Evolutionary conservation across 345 rosid species (phyloP).

Genomic region (Salix dunnii): DNA sequence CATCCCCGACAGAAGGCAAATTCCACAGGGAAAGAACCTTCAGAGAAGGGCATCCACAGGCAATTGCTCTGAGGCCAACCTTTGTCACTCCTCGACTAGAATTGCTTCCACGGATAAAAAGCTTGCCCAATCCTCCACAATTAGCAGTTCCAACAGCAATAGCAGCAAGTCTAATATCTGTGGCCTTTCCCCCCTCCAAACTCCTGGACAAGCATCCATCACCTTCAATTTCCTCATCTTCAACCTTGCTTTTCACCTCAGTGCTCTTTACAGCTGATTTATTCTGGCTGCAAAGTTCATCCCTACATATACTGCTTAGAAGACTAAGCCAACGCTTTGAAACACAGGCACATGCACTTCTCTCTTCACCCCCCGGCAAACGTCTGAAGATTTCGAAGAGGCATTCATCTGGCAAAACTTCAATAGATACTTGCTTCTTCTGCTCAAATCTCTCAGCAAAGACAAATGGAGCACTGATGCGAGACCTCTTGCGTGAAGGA

Average conservation of each 20-base stretch:
- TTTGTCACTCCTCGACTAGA: constrained; percentile 53
- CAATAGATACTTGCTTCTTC: constrained; percentile 56
- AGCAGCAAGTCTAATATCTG: constrained; percentile 80
- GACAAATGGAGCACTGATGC: constrained; percentile 63
- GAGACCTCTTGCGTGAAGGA: constrained; percentile 72
- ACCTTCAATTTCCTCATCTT: constrained; percentile 38
- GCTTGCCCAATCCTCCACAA: constrained; percentile 83
- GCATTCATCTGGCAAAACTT: constrained; percentile 88
- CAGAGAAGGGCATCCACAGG: constrained; percentile 73
- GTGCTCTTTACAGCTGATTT: constrained; percentile 15
- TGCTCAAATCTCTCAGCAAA: constrained; percentile 51
- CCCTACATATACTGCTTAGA: constrained; percentile 57
- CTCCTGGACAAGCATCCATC: constrained; percentile 71
- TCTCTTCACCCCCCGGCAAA: constrained; percentile 64
- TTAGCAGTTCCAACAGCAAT: constrained; percentile 81
- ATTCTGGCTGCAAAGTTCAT: constrained; percentile 42
- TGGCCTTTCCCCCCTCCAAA: constrained; percentile 88
- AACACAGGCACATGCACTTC: constrained; percentile 75
- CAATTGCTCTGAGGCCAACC: constrained; percentile 66
- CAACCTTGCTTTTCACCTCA: constrained; percentile 18
- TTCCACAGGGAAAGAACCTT: constrained; percentile 72
- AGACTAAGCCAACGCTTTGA: constrained; percentile 88
- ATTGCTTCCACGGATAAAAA: constrained; percentile 51
- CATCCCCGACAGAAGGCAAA: constrained; percentile 58
- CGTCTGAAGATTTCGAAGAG: constrained; percentile 84